Evolutionary conservation across 441 rosid species (phyloP).

Genomic region (Pelargonium citronellum): DNA sequence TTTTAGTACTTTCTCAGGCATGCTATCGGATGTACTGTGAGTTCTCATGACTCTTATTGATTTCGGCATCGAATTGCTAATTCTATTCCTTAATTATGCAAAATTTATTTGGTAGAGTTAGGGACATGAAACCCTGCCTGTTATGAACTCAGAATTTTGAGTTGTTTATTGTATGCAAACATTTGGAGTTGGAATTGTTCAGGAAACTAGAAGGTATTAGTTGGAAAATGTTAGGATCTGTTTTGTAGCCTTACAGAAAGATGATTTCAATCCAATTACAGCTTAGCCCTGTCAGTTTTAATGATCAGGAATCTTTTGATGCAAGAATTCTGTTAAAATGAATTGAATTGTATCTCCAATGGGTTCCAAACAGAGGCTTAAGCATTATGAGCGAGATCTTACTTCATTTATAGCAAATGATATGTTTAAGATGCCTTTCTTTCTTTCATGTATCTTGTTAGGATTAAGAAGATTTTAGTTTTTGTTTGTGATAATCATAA

Average conservation of each 20-base stretch:
- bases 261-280: neutral
- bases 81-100: neutral
- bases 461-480: neutral
- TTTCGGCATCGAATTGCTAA: neutral
- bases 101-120: neutral
- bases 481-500: neutral
- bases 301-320: neutral
- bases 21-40: conserved; percentile 74
- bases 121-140: neutral
- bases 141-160: neutral
- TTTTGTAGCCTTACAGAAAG: neutral
- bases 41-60: conserved; percentile 15
- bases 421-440: neutral
- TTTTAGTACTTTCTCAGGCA: conserved; percentile 55
- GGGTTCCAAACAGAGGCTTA: neutral
- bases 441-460: neutral
- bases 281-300: neutral
- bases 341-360: conserved; percentile 4
- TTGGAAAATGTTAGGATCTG: conserved; percentile 1
- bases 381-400: neutral
- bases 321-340: neutral
- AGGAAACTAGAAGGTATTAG: neutral
- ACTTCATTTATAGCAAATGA: conserved; percentile 1
- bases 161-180: neutral
- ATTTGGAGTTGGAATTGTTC: neutral